Base-by-base conservation (phyloP, 202 grass and related monocot species). In the Zoysia matrella region DNA sequence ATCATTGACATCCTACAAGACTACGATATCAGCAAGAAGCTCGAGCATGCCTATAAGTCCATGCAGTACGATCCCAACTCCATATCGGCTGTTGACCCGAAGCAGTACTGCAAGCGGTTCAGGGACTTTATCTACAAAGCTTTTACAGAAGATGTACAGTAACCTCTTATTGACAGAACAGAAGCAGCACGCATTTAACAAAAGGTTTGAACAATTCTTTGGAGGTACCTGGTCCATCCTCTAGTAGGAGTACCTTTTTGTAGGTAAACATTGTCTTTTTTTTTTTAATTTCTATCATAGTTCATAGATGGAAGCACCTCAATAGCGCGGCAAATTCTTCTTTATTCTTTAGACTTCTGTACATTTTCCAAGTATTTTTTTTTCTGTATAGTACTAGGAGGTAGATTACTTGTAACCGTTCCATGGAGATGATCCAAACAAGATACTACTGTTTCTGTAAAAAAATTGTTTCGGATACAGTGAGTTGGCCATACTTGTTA, bases 21-120 rank as follows among this genome's bases (percentile, higher is more conserved):
- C 30, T 36, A 36, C 40, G 91, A 94, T 43, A 94, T 94, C 7
- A 90, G 86, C 43, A 97, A 97, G 82, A 97, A 91, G 82, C 91
- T 97, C 1, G 88, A 97, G 64, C 94, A 97, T 3, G 94, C 94
- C 7, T 97, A 93, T 82, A 97, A 97, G 71, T 97, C 91, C 39
- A 88, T 93, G 83, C 89, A 93, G 39, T 91, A 93, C 67, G 91
- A 97, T 43, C 85, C 94, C 30, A 97, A 93, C 46, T 97, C 94
- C 8, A 98, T 98, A 87, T 98, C 95, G 6, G 95, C 90, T 43
- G 95, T 98, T 52, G 95, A 98, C 73, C 88, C 92, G 0, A 98
- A 85, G 71, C 82, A 92, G 52, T 97, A 97, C 71, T 88, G 92
- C 54, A 94, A 98, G 80, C 60, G 95, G 5, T 98, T 98, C 55